These are phyloP conservation scores for Capniomyces stellatus DNA, from an alignment of 371 early-diverging fungal species.

Conservation along the genomic window DNA sequence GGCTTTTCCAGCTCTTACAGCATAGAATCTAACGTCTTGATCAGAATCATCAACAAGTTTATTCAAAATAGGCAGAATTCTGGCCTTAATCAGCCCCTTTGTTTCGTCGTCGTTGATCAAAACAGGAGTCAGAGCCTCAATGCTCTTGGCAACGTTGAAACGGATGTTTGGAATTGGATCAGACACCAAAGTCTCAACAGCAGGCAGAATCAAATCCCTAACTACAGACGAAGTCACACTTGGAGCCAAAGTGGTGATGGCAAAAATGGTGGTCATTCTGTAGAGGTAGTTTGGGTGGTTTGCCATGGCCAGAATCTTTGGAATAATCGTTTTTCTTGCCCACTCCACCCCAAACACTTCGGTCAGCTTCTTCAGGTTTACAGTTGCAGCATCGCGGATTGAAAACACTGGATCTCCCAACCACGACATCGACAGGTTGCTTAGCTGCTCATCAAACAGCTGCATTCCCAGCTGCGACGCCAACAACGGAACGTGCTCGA, in stretches of 20 bases:
- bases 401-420: conserved; percentile 87
- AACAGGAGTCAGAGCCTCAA: conserved; percentile 69
- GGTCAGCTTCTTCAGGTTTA: conserved; percentile 76
- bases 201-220: conserved; percentile 74
- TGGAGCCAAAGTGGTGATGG: conserved; percentile 79
- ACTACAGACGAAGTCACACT: conserved; percentile 73
- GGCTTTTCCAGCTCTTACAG: conserved; percentile 13
- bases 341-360: conserved; percentile 97
- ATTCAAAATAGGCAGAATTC: conserved; percentile 60
- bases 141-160: conserved; percentile 93
- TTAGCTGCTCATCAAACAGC: conserved; percentile 92
- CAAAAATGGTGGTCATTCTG: conserved; percentile 93
- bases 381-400: conserved; percentile 92
- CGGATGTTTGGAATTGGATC: conserved; percentile 98
- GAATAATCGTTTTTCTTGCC: conserved; percentile 84
- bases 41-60: conserved; percentile 78
- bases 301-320: conserved; percentile 80
- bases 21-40: conserved; percentile 84
- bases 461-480: conserved; percentile 84
- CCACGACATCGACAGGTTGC: conserved; percentile 89
- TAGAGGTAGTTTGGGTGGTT: conserved; percentile 80
- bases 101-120: conserved; percentile 49
- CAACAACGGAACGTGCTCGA: conserved; percentile 92
- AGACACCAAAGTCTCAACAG: conserved; percentile 56
- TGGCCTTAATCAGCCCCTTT: conserved; percentile 33